Evolutionary conservation across 805 yeast species (phyloP).

Genomic region (Candida incommunis): DNA sequence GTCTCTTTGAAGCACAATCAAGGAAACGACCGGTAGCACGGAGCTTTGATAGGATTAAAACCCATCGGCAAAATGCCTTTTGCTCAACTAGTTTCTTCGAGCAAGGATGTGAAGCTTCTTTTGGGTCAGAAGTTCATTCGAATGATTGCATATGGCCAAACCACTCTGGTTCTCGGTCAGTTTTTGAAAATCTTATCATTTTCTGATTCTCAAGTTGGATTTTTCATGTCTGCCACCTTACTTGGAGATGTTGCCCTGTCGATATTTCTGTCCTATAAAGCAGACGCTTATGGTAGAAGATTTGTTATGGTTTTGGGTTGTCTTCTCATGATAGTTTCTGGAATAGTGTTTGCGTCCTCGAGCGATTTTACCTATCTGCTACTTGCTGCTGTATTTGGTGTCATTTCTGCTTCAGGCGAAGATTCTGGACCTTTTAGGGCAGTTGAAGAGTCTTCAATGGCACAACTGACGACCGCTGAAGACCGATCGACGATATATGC

Average conservation of each 20-base stretch:
- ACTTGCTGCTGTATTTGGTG: constrained; percentile 67
- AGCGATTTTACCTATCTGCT: constrained; percentile 42
- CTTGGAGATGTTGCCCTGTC: constrained; percentile 68
- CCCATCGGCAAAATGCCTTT: too few relatives aligned
- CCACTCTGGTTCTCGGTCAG: constrained; percentile 64
- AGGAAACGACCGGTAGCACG: too few relatives aligned
- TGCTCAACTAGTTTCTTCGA: too few relatives aligned
- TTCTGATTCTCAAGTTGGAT: constrained; percentile 47
- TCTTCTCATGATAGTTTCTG: constrained; percentile 53
- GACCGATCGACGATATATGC: constrained; percentile 61
- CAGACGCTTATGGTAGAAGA: constrained; percentile 58
- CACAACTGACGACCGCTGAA: constrained; percentile 43
- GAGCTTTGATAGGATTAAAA: too few relatives aligned
- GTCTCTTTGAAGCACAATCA: too few relatives aligned
- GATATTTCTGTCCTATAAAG: constrained; percentile 59
- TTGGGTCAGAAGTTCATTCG: constrained; percentile 60
- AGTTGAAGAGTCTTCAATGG: constrained; percentile 70
- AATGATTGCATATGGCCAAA: constrained; percentile 60
- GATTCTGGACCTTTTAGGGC: constrained; percentile 87
- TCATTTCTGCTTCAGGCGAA: constrained; percentile 78
- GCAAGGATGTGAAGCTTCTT: constrained; percentile 43
- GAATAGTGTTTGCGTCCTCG: constrained; percentile 45
- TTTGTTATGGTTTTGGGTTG: constrained; percentile 50
- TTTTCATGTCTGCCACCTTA: constrained; percentile 70
- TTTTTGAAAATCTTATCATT: constrained; percentile 44